phyloP scores from a whole-genome alignment of 2,329 filamentous ascomycete genomes.

The Ceratocystis cacaofunesta region DNA sequence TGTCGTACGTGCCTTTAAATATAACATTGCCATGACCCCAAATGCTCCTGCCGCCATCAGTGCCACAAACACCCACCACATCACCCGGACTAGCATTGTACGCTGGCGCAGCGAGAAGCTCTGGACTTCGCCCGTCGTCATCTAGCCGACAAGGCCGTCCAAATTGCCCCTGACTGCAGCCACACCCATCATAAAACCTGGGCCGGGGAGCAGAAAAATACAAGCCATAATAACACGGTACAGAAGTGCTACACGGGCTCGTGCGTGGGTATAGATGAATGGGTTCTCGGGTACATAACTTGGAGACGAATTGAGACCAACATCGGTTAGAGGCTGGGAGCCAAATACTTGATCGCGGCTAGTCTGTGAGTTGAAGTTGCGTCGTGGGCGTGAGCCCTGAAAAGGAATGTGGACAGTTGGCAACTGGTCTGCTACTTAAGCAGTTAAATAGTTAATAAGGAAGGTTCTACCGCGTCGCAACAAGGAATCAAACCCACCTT shows the following conservation, averaged over 20 bases:
- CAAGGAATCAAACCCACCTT: not conserved
- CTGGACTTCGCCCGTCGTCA: conserved; percentile 1
- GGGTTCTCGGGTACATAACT: conserved; percentile 6
- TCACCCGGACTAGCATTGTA: conserved; percentile 2
- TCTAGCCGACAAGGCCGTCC: conserved; percentile 3
- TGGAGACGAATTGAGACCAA: not conserved
- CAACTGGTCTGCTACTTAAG: not conserved
- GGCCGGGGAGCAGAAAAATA: conserved; percentile 1
- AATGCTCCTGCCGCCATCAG: conserved; percentile 5
- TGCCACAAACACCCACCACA: conserved; percentile 12
- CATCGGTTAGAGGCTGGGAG: not conserved
- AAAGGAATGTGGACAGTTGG: not conserved
- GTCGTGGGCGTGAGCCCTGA: not conserved
- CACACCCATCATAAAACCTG: conserved; percentile 7
- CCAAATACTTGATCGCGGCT: conserved; percentile 12
- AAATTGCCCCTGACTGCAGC: conserved; percentile 6
- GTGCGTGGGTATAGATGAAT: not conserved
- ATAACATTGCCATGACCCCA: conserved; percentile 9
- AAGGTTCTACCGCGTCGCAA: too few species aligned
- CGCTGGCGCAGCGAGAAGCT: conserved; percentile 10
- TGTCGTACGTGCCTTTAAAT: not conserved
- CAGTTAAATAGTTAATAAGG: not conserved
- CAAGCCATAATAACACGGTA: conserved; percentile 1
- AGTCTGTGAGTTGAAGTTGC: not conserved
- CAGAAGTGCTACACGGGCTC: not conserved